These are phyloP conservation scores for Ustilaginoidea virens DNA, from an alignment of 2,329 filamentous ascomycete genomes.

Conservation along the genomic window DNA sequence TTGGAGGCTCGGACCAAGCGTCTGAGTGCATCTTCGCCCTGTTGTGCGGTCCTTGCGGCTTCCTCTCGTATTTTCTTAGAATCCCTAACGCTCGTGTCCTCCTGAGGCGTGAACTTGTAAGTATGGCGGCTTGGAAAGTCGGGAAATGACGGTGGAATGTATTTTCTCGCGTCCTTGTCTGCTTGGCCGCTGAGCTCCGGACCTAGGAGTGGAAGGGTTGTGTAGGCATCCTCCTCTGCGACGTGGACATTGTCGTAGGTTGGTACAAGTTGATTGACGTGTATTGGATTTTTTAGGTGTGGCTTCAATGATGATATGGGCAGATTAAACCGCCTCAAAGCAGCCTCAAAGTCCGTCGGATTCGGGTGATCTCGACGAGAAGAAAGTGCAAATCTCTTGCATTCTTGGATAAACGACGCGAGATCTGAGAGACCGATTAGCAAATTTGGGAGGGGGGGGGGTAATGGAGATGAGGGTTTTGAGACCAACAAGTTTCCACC, in stretches of 20 bases:
- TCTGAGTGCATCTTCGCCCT: slow-evolving; percentile 45
- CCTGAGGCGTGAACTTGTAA: slow-evolving; percentile 42
- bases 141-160: slow-evolving; percentile 44
- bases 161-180: slow-evolving; percentile 38
- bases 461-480: background rate
- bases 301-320: slow-evolving; percentile 34
- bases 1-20: slow-evolving; percentile 46
- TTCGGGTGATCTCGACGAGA: slow-evolving; percentile 37
- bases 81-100: slow-evolving; percentile 30
- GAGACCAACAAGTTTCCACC: slow-evolving; percentile 39
- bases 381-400: slow-evolving; percentile 29
- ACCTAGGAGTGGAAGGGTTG: slow-evolving; percentile 29
- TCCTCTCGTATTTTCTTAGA: slow-evolving; percentile 44
- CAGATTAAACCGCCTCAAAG: slow-evolving; percentile 35
- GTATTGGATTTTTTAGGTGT: slow-evolving; percentile 38
- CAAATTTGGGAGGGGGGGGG: background rate
- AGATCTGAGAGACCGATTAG: slow-evolving; percentile 26
- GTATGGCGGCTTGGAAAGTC: slow-evolving; percentile 50
- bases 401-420: slow-evolving; percentile 29
- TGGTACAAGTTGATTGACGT: slow-evolving; percentile 21
- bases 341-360: slow-evolving; percentile 41
- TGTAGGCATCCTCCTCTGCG: slow-evolving; percentile 23
- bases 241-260: slow-evolving; percentile 22
- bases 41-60: slow-evolving; percentile 42
- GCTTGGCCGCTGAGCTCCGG: slow-evolving; percentile 40